phyloP scores from a whole-genome alignment of 768 basidiomycete genomes.

The Chalciporus sphaerocephalus region DNA sequence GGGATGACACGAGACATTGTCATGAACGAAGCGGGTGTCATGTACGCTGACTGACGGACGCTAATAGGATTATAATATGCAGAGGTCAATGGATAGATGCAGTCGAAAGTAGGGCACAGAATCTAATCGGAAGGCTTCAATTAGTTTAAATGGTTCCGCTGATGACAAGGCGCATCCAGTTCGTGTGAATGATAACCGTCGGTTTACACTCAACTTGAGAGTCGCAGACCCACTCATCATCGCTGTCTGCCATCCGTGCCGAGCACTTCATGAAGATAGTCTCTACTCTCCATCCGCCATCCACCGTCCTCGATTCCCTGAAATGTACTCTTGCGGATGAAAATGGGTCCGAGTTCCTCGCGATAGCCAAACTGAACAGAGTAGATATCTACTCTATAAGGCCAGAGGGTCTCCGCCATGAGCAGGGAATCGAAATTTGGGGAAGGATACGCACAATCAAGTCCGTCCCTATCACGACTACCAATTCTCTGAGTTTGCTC shows the following conservation, averaged over 20 bases:
- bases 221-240: neutral
- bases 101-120: too few relatives aligned
- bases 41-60: conserved; percentile 37
- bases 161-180: too few relatives aligned
- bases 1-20: conserved; percentile 36
- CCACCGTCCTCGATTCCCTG: conserved; percentile 64
- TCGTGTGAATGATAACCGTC: neutral
- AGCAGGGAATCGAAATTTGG: conserved; percentile 63
- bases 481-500: conserved; percentile 44
- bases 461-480: conserved; percentile 44
- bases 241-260: neutral
- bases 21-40: conserved; percentile 59
- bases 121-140: too few relatives aligned
- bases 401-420: conserved; percentile 54
- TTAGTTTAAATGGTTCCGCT: too few relatives aligned
- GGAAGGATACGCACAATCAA: conserved; percentile 59
- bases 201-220: neutral
- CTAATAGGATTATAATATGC: too few relatives aligned
- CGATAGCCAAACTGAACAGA: conserved; percentile 61
- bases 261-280: conserved; percentile 47
- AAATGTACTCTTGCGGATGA: conserved; percentile 60
- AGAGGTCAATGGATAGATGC: too few relatives aligned
- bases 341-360: conserved; percentile 53
- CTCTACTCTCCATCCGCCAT: conserved; percentile 72
- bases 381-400: conserved; percentile 66